phyloP scores from a whole-genome alignment of 2,329 filamentous ascomycete species.

The Claviceps citrina region DNA sequence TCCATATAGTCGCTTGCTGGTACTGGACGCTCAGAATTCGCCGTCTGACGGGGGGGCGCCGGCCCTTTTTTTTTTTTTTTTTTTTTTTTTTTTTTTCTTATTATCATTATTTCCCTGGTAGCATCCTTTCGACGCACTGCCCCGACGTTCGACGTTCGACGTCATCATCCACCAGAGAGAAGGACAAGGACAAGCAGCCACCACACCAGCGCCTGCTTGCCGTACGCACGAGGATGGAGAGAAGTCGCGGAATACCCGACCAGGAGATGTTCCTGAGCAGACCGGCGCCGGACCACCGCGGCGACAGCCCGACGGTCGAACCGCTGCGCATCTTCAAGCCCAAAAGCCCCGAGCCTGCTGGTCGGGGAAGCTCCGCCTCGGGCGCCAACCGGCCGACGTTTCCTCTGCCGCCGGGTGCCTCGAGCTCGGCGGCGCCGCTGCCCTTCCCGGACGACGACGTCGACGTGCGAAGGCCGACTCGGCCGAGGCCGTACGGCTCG shows the following conservation, averaged over 20 bases:
- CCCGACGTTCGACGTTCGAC: no score
- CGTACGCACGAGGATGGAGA: slow-evolving; percentile 28
- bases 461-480: slow-evolving; percentile 31
- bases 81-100: no score
- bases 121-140: no score
- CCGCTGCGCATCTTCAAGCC: slow-evolving; percentile 76
- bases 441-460: slow-evolving; percentile 61
- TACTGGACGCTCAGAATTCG: no score
- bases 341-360: slow-evolving; percentile 44
- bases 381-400: slow-evolving; percentile 41
- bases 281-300: slow-evolving; percentile 33
- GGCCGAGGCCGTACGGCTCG: slow-evolving; percentile 29
- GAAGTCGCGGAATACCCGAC: slow-evolving; percentile 51
- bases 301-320: slow-evolving; percentile 64
- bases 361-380: slow-evolving; percentile 21
- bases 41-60: no score
- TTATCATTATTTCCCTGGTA: no score
- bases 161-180: no score
- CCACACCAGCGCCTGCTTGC: no score
- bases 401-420: slow-evolving; percentile 50
- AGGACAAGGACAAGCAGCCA: no score
- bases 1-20: no score
- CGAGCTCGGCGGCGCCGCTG: slow-evolving; percentile 49
- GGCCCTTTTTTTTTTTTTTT: no score
- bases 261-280: slow-evolving; percentile 70